These are phyloP conservation scores for Diaporthe humulicola DNA, from an alignment of 2,329 filamentous ascomycete genomes.

Conservation along the genomic window DNA sequence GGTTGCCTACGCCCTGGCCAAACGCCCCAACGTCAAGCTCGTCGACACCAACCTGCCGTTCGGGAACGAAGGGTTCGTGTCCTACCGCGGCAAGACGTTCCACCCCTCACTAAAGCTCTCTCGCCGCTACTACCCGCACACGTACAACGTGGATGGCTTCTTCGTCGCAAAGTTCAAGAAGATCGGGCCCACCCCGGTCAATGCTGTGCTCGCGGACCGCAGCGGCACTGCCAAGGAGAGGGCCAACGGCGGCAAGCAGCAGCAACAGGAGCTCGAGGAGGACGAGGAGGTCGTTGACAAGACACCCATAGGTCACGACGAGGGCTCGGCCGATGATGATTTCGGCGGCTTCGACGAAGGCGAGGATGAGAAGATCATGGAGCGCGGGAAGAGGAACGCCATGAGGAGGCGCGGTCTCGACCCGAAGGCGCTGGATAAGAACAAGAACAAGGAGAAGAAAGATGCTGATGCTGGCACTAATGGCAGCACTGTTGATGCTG, in stretches of 20 bases:
- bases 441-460: constrained; percentile 41
- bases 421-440: constrained; percentile 69
- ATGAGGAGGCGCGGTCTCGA: constrained; percentile 82
- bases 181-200: constrained; percentile 79
- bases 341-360: constrained; percentile 84
- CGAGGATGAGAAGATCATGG: constrained; percentile 78
- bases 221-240: constrained; percentile 37
- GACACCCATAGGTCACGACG: constrained; percentile 71
- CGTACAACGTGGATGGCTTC: constrained; percentile 97
- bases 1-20: constrained; percentile 91
- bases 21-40: constrained; percentile 92
- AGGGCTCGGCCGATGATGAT: constrained; percentile 62
- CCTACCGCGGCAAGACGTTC: constrained; percentile 92
- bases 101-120: constrained; percentile 87
- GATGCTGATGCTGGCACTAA: constrained; percentile 4
- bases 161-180: constrained; percentile 99
- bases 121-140: constrained; percentile 88
- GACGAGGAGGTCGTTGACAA: constrained; percentile 72
- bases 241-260: constrained; percentile 17
- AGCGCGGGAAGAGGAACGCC: constrained; percentile 79
- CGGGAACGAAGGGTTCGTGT: constrained; percentile 92
- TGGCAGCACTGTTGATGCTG: neutral
- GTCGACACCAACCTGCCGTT: constrained; percentile 93
- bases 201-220: constrained; percentile 58
- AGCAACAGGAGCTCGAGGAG: constrained; percentile 36